Evolutionary conservation across 208 protist genomes (phyloP).

Genomic region (Trypanosoma boissoni): DNA sequence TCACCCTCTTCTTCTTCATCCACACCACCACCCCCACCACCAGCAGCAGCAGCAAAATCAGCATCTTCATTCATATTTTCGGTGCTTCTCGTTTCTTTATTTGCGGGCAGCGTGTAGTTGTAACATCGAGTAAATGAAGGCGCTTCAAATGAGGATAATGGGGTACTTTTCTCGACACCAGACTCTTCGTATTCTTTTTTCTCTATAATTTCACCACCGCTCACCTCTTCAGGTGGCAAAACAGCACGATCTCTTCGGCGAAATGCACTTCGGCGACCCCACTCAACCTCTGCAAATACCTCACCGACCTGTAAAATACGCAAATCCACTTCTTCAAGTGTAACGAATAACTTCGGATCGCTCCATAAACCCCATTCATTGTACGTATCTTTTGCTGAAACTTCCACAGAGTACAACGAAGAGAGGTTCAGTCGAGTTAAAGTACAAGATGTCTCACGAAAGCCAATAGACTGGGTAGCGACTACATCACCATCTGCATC

Average conservation of each 20-base stretch:
- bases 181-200: too few species aligned
- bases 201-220: background rate
- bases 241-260: background rate
- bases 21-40: background rate
- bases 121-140: too few species aligned
- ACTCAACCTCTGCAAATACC: constrained; percentile 80
- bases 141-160: too few species aligned
- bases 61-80: too few species aligned
- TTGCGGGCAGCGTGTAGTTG: too few species aligned
- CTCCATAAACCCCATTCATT: constrained; percentile 91
- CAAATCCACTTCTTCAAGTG: constrained; percentile 66
- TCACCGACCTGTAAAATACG: constrained; percentile 66
- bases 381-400: constrained; percentile 90
- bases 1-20: constrained; percentile 8
- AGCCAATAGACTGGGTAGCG: constrained; percentile 46
- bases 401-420: constrained; percentile 81
- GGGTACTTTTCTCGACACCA: too few species aligned
- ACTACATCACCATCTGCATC: constrained; percentile 53
- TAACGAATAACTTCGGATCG: constrained; percentile 71
- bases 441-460: constrained; percentile 58
- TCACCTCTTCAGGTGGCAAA: background rate
- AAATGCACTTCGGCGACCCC: constrained; percentile 46
- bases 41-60: background rate
- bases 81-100: too few species aligned
- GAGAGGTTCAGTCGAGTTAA: constrained; percentile 61